A percentile compares a stretch with the other conserved stretches of the same genome.
Conservation (phyloP, 768 basidiomycete species). For the Boletus pseudo-olivaceus region DNA sequence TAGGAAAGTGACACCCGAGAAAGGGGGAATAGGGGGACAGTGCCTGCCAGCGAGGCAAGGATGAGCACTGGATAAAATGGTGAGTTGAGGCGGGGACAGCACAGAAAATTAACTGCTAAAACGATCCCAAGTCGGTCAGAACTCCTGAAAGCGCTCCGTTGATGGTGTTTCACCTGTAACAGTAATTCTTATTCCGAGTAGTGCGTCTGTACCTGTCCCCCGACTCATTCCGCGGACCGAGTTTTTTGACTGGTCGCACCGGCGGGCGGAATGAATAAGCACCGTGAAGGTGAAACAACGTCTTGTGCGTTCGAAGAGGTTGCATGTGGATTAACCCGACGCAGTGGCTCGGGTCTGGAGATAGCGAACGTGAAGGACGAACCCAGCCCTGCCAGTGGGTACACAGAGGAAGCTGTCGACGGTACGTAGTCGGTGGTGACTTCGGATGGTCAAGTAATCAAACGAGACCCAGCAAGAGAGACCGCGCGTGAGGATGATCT, state of each 20-base stretch:
- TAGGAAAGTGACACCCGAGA: not conserved
- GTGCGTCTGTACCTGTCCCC: not conserved
- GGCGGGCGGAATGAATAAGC: conserved; percentile 9
- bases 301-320: not conserved
- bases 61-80: not conserved
- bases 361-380: not conserved
- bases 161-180: not conserved
- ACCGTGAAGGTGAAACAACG: not conserved
- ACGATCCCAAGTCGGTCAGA: not conserved
- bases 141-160: not conserved
- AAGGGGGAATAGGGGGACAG: too few relatives aligned
- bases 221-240: not conserved
- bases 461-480: not conserved
- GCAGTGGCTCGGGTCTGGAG: not conserved
- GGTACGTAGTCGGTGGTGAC: not conserved
- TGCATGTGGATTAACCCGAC: not conserved
- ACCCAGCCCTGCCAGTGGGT: not conserved
- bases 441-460: not conserved
- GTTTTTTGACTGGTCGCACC: not conserved
- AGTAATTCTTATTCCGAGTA: not conserved
- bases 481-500: not conserved
- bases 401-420: not conserved
- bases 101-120: not conserved
- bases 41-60: not conserved
- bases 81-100: not conserved